Base-by-base conservation (phyloP, 805 yeast species). In the Wickerhamomyces chambardii region DNA sequence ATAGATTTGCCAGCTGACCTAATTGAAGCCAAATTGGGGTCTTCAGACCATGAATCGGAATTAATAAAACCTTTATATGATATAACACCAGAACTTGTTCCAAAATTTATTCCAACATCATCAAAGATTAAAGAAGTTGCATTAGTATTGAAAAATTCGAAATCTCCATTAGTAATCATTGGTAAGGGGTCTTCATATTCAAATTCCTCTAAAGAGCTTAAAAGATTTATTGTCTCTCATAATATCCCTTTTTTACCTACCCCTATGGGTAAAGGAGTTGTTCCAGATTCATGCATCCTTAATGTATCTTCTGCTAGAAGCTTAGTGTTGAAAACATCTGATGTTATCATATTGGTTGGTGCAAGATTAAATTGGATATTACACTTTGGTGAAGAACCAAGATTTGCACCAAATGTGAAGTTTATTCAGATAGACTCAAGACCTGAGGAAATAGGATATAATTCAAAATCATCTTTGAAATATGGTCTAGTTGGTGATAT, bases 261-360 rank as follows among this genome's bases (percentile, higher is more conserved):
- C 0, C 86, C 89, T 4, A 80, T 80, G 89, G 89, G 83, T 1
- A 80, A 80, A 52, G 89, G 89, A 9, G 73, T 79, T 1, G 55
- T 80, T 1, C 59, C 72, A 3, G 89, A 80, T 47, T 43, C 53
- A 4, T 52, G 57, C 28, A 47, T 45, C 0, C 48, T 64, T 24
- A 79, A 79, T 43, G 64, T 75, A 12, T 70, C 82, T 0, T 74
- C 84, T 3, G 84, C 83, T 4, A 60, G 87, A 37, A 74, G 84
- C 0, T 57, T 61, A n/a, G 84, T 74, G 0, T 58, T 80, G 44
- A 62, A 59, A 40, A 43, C 55, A 6, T 74, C 85, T 0, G 85
- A 79, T 47, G 71, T 79, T 4, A 64, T 80, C 2, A 33, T 80
- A 3, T 56, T 80, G 2, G 50, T 76, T 4, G 87, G 87, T 4